Base-by-base conservation (phyloP, 495 filamentous ascomycete species). In the Neurospora sp. region DNA sequence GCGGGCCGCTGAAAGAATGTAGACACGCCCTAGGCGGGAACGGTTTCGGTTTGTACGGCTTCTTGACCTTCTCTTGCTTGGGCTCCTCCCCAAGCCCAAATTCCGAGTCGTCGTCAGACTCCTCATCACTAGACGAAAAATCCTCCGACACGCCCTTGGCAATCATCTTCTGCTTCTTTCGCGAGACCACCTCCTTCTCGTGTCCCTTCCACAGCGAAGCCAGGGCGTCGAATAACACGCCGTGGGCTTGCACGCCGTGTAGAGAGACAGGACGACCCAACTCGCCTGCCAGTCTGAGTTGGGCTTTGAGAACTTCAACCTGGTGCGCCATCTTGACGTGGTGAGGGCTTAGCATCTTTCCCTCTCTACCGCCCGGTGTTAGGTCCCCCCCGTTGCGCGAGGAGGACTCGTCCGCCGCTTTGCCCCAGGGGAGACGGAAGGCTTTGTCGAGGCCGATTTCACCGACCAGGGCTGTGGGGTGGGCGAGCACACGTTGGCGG, bases 1-100 rank as follows among this genome's bases (percentile, higher is more conserved):
- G 81, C n/a, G 92, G 87, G 1, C 94, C 96, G 40, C 92, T 94
- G 79, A 93, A 99, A 0, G 94, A 97, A 81, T 99, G 96, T 76
- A 99, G 86, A 78, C 96, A 99, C 76, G 98, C 90, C 40, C 94
- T 88, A 2, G 95, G 94, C 9, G 96, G 96, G 77, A 92, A 99
- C 0, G 91, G 91, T 47, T 85, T 83, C 0, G 79, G 75, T 59
- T 74, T 68, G 73, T 78, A 76, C 4, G 44, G 69, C 71, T 73
- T 75, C 39, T 44, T 69, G 41, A 68, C 53, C 31, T 73, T 39
- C 8, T 22, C 14, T 12, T 44, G 42, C 18, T 72, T 70, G 3
- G 53, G 27, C 14, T 45, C 31, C 70, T 45, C 39, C 70, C 20
- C 45, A 20, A 8, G 65, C 70, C 69, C 71, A 39, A n/a, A 41